phyloP scores from a whole-genome alignment of 768 basidiomycete species.

The Amanita rimosa region DNA sequence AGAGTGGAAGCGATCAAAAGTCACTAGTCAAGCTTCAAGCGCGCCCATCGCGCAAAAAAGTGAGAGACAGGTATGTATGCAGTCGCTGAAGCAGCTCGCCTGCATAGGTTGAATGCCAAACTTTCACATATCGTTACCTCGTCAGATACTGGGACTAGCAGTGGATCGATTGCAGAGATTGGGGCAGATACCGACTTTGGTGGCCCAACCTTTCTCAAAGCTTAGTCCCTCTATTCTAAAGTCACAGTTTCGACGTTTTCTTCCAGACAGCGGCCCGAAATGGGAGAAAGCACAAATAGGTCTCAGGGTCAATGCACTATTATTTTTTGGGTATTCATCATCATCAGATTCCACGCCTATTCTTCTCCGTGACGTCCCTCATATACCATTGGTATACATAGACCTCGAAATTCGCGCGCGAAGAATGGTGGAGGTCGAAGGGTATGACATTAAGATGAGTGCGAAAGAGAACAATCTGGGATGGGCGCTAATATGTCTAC shows the following conservation, averaged over 20 bases:
- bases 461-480: not conserved
- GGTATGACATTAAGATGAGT: constrained; percentile 41
- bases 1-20: too few relatives aligned
- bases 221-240: constrained; percentile 15
- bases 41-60: constrained; percentile 67
- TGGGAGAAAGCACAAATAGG: constrained; percentile 12
- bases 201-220: constrained; percentile 7
- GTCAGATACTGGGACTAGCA: constrained; percentile 27
- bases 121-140: constrained; percentile 30
- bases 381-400: constrained; percentile 79
- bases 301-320: constrained; percentile 12
- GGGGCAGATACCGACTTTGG: constrained; percentile 17
- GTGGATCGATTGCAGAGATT: constrained; percentile 21
- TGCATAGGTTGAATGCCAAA: constrained; percentile 62
- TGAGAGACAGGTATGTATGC: constrained; percentile 68
- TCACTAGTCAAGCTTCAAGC: too few relatives aligned
- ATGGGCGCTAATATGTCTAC: not conserved
- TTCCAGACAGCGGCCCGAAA: too few relatives aligned
- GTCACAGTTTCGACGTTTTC: constrained; percentile 24
- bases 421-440: constrained; percentile 76
- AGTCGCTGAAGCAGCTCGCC: constrained; percentile 64
- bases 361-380: constrained; percentile 22
- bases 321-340: constrained; percentile 10
- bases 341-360: constrained; percentile 41
- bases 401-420: constrained; percentile 67